Evolutionary conservation across 495 filamentous ascomycete genomes (phyloP).

Genomic region (Lasiosphaeriaceae sp.): DNA sequence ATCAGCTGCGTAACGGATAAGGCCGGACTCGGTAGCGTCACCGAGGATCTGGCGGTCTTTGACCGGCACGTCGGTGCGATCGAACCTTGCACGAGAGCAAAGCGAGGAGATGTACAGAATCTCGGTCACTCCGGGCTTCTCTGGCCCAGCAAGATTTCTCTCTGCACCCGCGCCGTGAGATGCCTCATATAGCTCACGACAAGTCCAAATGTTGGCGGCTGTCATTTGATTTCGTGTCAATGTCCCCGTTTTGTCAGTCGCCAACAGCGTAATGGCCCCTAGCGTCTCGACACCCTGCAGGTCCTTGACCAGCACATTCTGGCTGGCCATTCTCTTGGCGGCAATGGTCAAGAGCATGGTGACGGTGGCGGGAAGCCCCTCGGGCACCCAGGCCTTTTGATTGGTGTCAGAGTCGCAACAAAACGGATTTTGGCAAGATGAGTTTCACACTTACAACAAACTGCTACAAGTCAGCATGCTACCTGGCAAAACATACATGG

Average conservation of each 20-base stretch:
- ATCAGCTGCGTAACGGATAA: conserved; percentile 34
- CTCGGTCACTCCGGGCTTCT: conserved; percentile 51
- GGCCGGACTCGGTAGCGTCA: conserved; percentile 19
- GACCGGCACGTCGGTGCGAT: conserved; percentile 17
- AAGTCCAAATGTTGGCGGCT: conserved; percentile 47
- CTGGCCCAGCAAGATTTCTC: conserved; percentile 29
- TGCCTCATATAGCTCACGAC: conserved; percentile 33
- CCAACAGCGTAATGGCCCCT: conserved; percentile 22
- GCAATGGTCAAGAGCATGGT: conserved; percentile 34
- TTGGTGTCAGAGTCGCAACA: conserved; percentile 24
- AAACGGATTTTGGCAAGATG: not conserved
- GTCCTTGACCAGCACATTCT: conserved; percentile 21
- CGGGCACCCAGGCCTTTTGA: conserved; percentile 53
- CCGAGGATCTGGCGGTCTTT: conserved; percentile 16
- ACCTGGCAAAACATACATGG: not conserved
- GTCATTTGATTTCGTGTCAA: conserved; percentile 60
- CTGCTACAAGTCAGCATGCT: not conserved
- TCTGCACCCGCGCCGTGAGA: conserved; percentile 35
- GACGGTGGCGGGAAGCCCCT: conserved; percentile 58
- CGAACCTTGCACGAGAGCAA: conserved; percentile 19
- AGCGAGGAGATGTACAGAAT: conserved; percentile 40
- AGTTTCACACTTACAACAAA: not conserved
- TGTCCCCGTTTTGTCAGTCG: conserved; percentile 62
- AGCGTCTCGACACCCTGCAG: conserved; percentile 20
- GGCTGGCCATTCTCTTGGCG: conserved; percentile 16